Conservation (phyloP, 768 basidiomycete genomes). For the Butyriboletus loyo region DNA sequence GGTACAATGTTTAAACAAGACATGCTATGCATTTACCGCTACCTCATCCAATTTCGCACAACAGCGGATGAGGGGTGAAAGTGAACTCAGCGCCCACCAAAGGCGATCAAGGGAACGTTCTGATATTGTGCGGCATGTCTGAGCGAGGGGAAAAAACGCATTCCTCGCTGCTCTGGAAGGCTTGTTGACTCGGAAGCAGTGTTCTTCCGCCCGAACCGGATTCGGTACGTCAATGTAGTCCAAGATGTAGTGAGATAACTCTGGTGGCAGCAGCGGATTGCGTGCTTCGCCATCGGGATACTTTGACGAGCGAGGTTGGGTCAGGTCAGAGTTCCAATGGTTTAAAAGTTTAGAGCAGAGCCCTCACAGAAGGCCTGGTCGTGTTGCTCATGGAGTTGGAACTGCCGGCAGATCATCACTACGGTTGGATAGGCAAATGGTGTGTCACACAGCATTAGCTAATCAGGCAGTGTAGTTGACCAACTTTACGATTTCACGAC, state of each 20-base stretch:
- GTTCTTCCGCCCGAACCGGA: neutral
- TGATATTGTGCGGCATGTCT: neutral
- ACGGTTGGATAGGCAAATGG: too few relatives aligned
- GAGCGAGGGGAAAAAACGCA: neutral
- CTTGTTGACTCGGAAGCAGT: neutral
- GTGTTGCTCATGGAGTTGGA: too few relatives aligned
- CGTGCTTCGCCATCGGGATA: neutral
- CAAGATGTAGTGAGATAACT: neutral
- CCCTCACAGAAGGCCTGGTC: too few relatives aligned
- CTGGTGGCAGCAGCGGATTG: neutral
- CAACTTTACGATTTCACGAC: too few relatives aligned
- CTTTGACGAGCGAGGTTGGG: neutral
- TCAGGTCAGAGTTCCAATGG: too few relatives aligned
- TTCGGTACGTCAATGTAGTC: neutral
- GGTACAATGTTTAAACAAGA: too few relatives aligned
- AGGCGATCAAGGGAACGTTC: neutral
- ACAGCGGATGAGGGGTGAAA: neutral
- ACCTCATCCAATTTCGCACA: neutral
- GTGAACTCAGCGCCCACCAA: neutral
- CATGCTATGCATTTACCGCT: neutral
- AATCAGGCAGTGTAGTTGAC: too few relatives aligned
- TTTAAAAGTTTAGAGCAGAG: too few relatives aligned
- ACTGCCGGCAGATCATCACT: too few relatives aligned
- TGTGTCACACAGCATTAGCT: too few relatives aligned
- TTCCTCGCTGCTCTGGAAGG: neutral